Conservation (phyloP, 2,329 filamentous ascomycete genomes). For the Hypoxylon sp. region DNA sequence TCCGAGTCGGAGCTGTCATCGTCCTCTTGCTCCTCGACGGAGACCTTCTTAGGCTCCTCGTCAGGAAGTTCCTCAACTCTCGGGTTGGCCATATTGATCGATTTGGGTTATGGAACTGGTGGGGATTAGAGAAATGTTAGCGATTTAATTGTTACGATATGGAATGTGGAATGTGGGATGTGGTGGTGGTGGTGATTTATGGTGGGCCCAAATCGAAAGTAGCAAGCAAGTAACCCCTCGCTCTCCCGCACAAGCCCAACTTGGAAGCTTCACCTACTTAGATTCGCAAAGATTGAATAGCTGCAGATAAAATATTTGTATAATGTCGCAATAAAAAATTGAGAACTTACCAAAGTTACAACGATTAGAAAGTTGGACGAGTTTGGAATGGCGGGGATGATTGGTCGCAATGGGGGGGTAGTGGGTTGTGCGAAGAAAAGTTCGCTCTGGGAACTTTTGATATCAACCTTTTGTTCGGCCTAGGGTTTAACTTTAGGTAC, state of each 20-base stretch:
- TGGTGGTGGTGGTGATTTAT: no score
- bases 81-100: constrained; percentile 83
- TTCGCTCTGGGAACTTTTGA: constrained; percentile 28
- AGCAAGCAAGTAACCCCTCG: no score
- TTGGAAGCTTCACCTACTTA: no score
- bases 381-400: constrained; percentile 35
- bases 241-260: no score
- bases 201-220: no score
- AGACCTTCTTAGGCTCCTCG: constrained; percentile 82
- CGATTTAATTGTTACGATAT: constrained; percentile 13
- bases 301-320: no score
- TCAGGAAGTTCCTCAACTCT: constrained; percentile 97
- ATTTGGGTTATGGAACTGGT: constrained; percentile 33
- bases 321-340: constrained; percentile 1
- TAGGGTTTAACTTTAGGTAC: no score
- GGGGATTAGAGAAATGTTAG: constrained; percentile 23
- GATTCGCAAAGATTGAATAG: no score
- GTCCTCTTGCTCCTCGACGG: constrained; percentile 77
- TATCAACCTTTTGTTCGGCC: constrained; percentile 30
- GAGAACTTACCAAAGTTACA: constrained; percentile 17
- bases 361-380: constrained; percentile 19
- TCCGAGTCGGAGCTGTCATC: constrained; percentile 77
- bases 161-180: constrained; percentile 15
- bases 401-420: constrained; percentile 30
- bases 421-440: constrained; percentile 34